Conservation (phyloP, 2,329 filamentous ascomycete genomes). For the Arthrobotrys sinensis region DNA sequence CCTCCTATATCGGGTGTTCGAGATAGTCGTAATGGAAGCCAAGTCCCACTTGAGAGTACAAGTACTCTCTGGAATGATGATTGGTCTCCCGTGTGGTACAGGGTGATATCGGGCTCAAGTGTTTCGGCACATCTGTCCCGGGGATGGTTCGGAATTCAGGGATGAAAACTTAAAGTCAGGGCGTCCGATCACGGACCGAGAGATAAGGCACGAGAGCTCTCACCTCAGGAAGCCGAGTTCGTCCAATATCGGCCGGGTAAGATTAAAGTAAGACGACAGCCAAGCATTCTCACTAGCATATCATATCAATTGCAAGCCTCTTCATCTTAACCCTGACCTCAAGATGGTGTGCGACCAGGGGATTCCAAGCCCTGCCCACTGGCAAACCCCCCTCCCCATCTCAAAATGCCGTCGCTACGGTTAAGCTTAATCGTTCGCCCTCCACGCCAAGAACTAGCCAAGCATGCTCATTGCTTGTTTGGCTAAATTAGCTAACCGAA, state of each 20-base stretch:
- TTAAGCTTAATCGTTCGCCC: slow-evolving; percentile 55
- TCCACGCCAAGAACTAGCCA: neutral
- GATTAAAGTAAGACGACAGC: neutral
- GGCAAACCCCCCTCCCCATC: slow-evolving; percentile 17
- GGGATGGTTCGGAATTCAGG: too few species aligned
- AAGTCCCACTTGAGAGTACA: too few species aligned
- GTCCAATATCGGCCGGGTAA: slow-evolving; percentile 1
- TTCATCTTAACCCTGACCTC: slow-evolving; percentile 25
- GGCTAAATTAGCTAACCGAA: slow-evolving; percentile 61
- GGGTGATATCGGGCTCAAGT: too few species aligned
- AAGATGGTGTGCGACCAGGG: slow-evolving; percentile 14
- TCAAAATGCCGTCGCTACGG: slow-evolving; percentile 40
- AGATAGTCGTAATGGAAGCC: too few species aligned
- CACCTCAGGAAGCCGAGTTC: neutral
- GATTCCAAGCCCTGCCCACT: slow-evolving; percentile 22
- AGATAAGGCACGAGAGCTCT: slow-evolving; percentile 28
- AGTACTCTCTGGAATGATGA: too few species aligned
- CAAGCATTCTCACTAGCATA: slow-evolving; percentile 2
- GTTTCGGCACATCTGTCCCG: too few species aligned
- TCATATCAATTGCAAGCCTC: slow-evolving; percentile 12
- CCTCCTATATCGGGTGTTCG: too few species aligned
- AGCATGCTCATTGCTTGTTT: slow-evolving; percentile 25
- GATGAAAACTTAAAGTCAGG: slow-evolving; percentile 12
- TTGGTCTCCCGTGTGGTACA: too few species aligned
- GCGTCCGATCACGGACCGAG: slow-evolving; percentile 51